Evolutionary conservation across 2,329 filamentous ascomycete species (phyloP).

Genomic region (Cytospora chrysosperma): DNA sequence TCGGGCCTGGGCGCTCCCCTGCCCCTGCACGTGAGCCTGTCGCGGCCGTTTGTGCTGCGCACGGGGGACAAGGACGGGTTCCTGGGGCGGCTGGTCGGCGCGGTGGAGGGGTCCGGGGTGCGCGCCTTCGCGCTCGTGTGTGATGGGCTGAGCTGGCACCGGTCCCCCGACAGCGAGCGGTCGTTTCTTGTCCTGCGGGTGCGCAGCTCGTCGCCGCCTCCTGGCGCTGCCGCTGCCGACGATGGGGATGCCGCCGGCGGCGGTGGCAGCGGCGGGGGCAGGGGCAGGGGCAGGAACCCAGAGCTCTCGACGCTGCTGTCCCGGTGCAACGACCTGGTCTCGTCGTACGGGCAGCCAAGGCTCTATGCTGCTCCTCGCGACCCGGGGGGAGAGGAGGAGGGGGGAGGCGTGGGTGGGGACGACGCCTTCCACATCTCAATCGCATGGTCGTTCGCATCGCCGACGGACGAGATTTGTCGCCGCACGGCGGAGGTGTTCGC

Average conservation of each 20-base stretch:
- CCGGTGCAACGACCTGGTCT: conserved; percentile 64
- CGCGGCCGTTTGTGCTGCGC: conserved; percentile 71
- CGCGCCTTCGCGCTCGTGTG: conserved; percentile 34
- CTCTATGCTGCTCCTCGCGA: conserved; percentile 60
- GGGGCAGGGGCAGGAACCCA: conserved; percentile 41
- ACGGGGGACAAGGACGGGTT: conserved; percentile 73
- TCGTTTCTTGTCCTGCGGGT: conserved; percentile 83
- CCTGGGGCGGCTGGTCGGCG: conserved; percentile 50
- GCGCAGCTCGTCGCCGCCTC: conserved; percentile 21
- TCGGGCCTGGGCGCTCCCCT: conserved; percentile 76
- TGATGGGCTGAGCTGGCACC: conserved; percentile 47
- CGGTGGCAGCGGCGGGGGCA: conserved; percentile 18
- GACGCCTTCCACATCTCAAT: conserved; percentile 83
- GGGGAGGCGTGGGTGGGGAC: neutral
- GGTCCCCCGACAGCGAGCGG: conserved; percentile 59
- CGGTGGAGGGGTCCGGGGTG: conserved; percentile 36
- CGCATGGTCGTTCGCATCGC: conserved; percentile 71
- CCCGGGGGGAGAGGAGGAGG: neutral
- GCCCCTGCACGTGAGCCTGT: conserved; percentile 89
- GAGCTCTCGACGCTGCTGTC: conserved; percentile 62
- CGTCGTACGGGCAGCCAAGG: conserved; percentile 61
- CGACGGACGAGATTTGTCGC: conserved; percentile 42
- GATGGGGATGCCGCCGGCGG: conserved; percentile 24
- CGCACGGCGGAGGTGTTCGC: conserved; percentile 37
- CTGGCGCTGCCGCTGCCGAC: conserved; percentile 12